Base-by-base conservation (phyloP, 2,329 filamentous ascomycete species). In the Aspergillus pseudoviridinutans region DNA sequence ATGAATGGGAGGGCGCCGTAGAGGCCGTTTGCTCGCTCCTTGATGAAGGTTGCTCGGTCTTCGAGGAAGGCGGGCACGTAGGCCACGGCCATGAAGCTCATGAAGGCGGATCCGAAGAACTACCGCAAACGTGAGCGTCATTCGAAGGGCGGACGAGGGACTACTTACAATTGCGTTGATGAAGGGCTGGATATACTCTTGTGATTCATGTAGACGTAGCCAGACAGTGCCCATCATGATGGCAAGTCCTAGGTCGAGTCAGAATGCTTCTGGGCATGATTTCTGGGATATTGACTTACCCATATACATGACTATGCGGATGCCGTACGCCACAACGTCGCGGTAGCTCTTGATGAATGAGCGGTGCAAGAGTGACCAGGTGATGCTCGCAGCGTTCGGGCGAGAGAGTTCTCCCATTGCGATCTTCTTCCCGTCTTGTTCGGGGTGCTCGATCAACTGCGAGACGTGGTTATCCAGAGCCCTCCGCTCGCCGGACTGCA, bases 171-270 rank as follows among this genome's bases (percentile, higher is more conserved):
- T 89, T 50, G 90, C 89, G 70, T 95, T 96, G 72, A 87, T 91
- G 66, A 90, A 89, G 0, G 90, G 86, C 66, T 91, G 87, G 64
- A 96, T 93, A 58, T 88, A 88, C 56, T 81, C 78, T 69, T 95
- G 91, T 0, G 80, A 77, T 0, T 87, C 80, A 3, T 81, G 76
- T 2, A 96, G 79, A 5, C 91, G 85, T 14, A 95, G 77, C 87
- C 90, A 96, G 12, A 95, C 89, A 0, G 91, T 95, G 4, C 91
- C 91, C 87, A 93, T 92, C 84, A 94, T 87, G 64, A 94, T 84
- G 1, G 90, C 90, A 17, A 95, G 80, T 0, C 85, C 84, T 73
- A n/a, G 7, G 20, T 17, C 50, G n/a, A 55, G 52, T 46, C n/a
- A 52, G 55, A 8, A 49, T n/a, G 61, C 57, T n/a, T 24, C 44